Conservation (phyloP, 805 yeast species). For the Starmerella asiatica region DNA sequence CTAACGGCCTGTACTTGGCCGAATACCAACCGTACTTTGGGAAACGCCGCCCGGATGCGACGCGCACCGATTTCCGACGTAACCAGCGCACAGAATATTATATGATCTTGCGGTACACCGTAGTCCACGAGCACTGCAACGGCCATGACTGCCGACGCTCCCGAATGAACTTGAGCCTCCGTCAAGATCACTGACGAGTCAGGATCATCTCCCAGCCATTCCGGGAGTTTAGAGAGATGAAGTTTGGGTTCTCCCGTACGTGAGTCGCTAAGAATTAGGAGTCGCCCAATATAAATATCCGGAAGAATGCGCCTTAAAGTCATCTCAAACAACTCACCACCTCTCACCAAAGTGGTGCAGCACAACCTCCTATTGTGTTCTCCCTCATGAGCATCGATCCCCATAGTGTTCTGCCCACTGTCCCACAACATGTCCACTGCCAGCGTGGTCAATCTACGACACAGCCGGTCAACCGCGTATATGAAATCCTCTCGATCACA, state of each 20-base stretch:
- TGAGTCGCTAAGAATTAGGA: constrained; percentile 77
- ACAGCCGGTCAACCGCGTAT: constrained; percentile 75
- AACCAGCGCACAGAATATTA: constrained; percentile 54
- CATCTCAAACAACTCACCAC: constrained; percentile 84
- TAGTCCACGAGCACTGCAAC: constrained; percentile 77
- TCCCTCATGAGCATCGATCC: constrained; percentile 20
- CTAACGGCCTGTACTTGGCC: constrained; percentile 49
- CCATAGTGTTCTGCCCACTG: constrained; percentile 2
- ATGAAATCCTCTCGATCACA: constrained; percentile 65
- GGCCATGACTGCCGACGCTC: constrained; percentile 93
- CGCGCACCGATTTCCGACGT: constrained; percentile 70
- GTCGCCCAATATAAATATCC: constrained; percentile 64
- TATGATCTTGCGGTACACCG: constrained; percentile 46
- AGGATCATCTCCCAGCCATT: constrained; percentile 15
- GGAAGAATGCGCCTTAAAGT: constrained; percentile 68
- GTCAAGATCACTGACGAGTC: constrained; percentile 44
- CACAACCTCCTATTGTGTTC: constrained; percentile 37
- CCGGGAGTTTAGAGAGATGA: constrained; percentile 67
- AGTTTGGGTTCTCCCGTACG: constrained; percentile 88
- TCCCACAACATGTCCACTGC: constrained; percentile 41
- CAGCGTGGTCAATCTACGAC: constrained; percentile 51
- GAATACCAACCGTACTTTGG: constrained; percentile 50
- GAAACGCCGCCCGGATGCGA: constrained; percentile 62
- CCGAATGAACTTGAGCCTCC: constrained; percentile 82
- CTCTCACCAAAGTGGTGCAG: constrained; percentile 70